Conservation (phyloP, 164 flowering plant species). For the Kingdonia uniflora region DNA sequence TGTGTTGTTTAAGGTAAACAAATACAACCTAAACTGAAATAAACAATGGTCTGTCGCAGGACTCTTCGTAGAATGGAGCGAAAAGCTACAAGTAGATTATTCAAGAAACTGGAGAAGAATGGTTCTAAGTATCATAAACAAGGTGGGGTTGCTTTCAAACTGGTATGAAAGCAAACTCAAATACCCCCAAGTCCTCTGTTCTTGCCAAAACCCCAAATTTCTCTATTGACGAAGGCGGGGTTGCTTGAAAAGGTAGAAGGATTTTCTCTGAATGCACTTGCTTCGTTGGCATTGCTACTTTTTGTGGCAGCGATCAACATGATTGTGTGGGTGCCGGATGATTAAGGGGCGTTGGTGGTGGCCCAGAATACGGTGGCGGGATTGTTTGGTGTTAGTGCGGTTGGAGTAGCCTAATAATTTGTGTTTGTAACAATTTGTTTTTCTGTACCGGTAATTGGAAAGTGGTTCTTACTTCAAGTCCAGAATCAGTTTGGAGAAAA, state of each 20-base stretch:
- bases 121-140: conserved; percentile 73
- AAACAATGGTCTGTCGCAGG: conserved; percentile 94
- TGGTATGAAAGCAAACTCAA: conserved; percentile 73
- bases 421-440: no score
- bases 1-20: conserved; percentile 87
- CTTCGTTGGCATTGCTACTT: conserved; percentile 62
- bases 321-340: no score
- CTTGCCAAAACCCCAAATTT: conserved; percentile 81
- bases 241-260: conserved; percentile 17
- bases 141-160: conserved; percentile 79
- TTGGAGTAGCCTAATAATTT: no score
- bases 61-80: conserved; percentile 63
- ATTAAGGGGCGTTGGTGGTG: conserved; percentile 57
- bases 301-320: conserved; percentile 56
- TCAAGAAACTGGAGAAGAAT: conserved; percentile 73
- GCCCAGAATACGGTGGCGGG: conserved; percentile 52
- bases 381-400: conserved; percentile 40
- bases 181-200: conserved; percentile 74
- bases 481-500: no score
- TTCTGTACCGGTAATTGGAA: no score
- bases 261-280: conserved; percentile 51
- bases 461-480: no score
- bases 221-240: conserved; percentile 55
- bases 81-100: conserved; percentile 65
- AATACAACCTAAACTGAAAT: conserved; percentile 56